phyloP scores from a whole-genome alignment of 75 land plant species.

The Picea sitchensis region DNA sequence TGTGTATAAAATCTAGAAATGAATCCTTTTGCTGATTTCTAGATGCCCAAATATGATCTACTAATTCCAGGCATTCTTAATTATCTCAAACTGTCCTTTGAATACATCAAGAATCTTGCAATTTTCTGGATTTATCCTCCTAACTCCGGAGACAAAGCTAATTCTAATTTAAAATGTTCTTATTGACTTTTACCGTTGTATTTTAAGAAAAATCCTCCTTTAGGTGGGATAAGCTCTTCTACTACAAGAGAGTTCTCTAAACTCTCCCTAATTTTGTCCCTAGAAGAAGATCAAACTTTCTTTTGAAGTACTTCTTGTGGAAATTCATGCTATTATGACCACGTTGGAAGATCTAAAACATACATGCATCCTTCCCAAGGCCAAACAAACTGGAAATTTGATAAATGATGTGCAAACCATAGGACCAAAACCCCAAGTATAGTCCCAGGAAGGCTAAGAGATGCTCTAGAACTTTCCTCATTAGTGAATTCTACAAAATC shows the following conservation, averaged over 20 bases:
- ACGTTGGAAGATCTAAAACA: constrained; percentile 84
- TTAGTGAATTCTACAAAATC: constrained; percentile 48
- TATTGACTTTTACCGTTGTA: constrained; percentile 43
- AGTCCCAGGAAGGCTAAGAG: constrained; percentile 39
- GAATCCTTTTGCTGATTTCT: no score
- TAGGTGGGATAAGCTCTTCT: constrained; percentile 77
- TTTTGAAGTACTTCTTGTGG: constrained; percentile 89
- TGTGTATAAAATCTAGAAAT: no score
- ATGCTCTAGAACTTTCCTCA: constrained; percentile 43
- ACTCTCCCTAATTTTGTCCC: constrained; percentile 96
- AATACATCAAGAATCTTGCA: no score
- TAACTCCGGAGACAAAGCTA: constrained; percentile 56
- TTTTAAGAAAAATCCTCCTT: constrained; percentile 59
- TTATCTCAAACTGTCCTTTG: no score
- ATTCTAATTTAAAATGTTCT: constrained; percentile 33
- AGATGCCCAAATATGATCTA: no score
- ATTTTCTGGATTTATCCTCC: no score
- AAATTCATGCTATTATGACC: constrained; percentile 92
- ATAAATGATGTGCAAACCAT: not conserved
- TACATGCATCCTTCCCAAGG: constrained; percentile 97
- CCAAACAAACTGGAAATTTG: constrained; percentile 95
- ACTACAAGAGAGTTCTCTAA: constrained; percentile 72
- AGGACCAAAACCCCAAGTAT: constrained; percentile 38
- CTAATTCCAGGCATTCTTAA: no score
- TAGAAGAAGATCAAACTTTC: constrained; percentile 85